Base-by-base conservation (phyloP, 73 alveolate genomes). In the Stentor roeselii region DNA sequence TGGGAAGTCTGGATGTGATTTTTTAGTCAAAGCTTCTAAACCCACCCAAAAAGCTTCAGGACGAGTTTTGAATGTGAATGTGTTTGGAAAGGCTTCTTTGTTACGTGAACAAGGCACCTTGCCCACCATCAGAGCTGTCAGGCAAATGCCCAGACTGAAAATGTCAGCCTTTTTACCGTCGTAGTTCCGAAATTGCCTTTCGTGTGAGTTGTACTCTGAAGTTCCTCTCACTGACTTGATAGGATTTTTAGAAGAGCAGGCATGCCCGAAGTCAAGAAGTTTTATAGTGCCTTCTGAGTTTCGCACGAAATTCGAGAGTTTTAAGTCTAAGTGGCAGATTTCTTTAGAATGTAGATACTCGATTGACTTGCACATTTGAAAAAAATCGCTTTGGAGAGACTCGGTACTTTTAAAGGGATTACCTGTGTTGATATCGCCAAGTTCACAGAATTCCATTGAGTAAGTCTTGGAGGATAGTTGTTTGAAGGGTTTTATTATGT, bases 211-310 rank as follows among this genome's bases (percentile, higher is more conserved):
- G 21, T 50, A 50, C 6, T 11, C 21, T 50, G 21, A 11, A 50
- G 67, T 50, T 21, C 67, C 67, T 11, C 6, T 6, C 21, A 11
- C 30, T 11, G 6, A 21, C 21, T 50, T 50, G 6, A 50, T 50
- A 11, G 6, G 6, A 50, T 50, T 11, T 50, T 50, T 50, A 11
- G 67, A 50, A 11, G 6, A 11, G 6, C 21, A 21, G 21, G 67
- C 67, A 50, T 50, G 67, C 67, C 67, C 67, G 67, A 50, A 50
- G 21, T 50, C 67, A 11, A 50, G 6, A 50, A 50, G 67, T 50
- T 50, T 50, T 6, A 50, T 50, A 11, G 6, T 50, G 67, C 21
- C 21, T 6, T 50, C 21, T 11, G 6, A 6, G 6, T 6, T 11
- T 11, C 6, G 6, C 21, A 50, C 67, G 21, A 50, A 50, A 50